phyloP scores from a whole-genome alignment of 2,329 filamentous ascomycete species.

The Eutypa lata region DNA sequence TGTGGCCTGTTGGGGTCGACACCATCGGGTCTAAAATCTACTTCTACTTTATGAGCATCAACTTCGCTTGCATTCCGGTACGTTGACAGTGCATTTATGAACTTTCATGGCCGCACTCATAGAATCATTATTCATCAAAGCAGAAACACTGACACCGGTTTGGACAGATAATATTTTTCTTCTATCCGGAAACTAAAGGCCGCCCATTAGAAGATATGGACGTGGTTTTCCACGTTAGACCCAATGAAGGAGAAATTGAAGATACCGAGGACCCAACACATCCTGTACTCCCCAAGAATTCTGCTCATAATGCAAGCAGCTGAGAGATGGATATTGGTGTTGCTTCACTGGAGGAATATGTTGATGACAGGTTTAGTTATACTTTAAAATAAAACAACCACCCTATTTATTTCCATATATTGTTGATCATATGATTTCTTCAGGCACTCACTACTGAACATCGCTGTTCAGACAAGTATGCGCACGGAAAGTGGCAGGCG shows the following conservation, averaged over 20 bases:
- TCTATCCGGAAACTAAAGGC: slow-evolving; percentile 27
- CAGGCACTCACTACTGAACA: too few species aligned
- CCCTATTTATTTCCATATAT: too few species aligned
- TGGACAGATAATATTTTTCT: slow-evolving; percentile 22
- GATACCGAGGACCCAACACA: neutral
- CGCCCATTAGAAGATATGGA: slow-evolving; percentile 27
- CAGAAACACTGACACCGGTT: neutral
- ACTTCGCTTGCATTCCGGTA: slow-evolving; percentile 45
- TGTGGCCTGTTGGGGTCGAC: slow-evolving; percentile 53
- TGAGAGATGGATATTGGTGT: neutral
- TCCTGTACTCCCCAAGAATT: neutral
- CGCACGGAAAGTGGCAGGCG: too few species aligned
- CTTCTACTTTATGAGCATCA: slow-evolving; percentile 56
- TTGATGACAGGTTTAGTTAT: too few species aligned
- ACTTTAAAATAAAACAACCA: too few species aligned
- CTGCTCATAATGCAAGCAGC: neutral
- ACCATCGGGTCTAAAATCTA: slow-evolving; percentile 50
- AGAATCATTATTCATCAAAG: neutral
- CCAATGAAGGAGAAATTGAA: neutral
- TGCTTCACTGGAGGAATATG: too few species aligned
- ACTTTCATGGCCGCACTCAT: neutral
- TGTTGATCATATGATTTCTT: too few species aligned
- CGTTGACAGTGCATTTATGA: slow-evolving; percentile 4
- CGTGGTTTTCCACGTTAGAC: slow-evolving; percentile 11
- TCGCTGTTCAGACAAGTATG: too few species aligned